Percentiles rank a stretch among this genome's conserved stretches.
These are phyloP conservation scores for Lepidium sativum DNA, from an alignment of 345 rosid genomes.

Conservation along the genomic window DNA sequence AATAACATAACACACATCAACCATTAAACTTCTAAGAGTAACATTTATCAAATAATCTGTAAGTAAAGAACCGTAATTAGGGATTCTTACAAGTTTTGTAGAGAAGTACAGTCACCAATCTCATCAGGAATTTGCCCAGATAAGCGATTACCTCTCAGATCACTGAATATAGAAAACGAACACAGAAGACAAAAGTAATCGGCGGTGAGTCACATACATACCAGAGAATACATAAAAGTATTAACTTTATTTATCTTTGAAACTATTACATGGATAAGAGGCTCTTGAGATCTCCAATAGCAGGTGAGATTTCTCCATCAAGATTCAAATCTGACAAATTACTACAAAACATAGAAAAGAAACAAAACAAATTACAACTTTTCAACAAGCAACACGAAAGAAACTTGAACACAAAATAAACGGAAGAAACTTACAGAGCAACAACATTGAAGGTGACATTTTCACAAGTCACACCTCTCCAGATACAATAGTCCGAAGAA, in stretches of 20 bases:
- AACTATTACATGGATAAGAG: slow-evolving; percentile 61
- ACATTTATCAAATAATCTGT: background rate
- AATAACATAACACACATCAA: background rate
- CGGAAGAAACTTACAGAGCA: slow-evolving; percentile 80
- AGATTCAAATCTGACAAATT: slow-evolving; percentile 86
- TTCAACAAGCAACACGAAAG: background rate
- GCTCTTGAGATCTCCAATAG: slow-evolving; percentile 82
- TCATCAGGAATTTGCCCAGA: slow-evolving; percentile 94
- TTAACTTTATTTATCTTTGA: background rate
- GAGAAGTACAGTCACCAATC: slow-evolving; percentile 83
- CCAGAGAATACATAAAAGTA: background rate
- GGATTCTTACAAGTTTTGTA: slow-evolving; percentile 60
- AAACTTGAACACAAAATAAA: too few species aligned
- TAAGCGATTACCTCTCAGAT: slow-evolving; percentile 64
- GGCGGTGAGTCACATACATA: background rate
- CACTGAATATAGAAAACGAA: slow-evolving; percentile 33
- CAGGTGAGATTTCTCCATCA: slow-evolving; percentile 87
- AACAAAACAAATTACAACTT: slow-evolving; percentile 22
- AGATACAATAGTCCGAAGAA: slow-evolving; percentile 74
- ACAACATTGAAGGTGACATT: slow-evolving; percentile 73
- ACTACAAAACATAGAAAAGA: slow-evolving; percentile 30
- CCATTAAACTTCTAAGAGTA: background rate
- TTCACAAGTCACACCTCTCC: slow-evolving; percentile 97
- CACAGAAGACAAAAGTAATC: background rate
- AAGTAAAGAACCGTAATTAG: background rate